A percentile compares a stretch with the other conserved stretches of the same genome.
These are phyloP conservation scores for Nepenthes alata DNA, from an alignment of 179 eudicot genomes.

Conservation along the genomic window DNA sequence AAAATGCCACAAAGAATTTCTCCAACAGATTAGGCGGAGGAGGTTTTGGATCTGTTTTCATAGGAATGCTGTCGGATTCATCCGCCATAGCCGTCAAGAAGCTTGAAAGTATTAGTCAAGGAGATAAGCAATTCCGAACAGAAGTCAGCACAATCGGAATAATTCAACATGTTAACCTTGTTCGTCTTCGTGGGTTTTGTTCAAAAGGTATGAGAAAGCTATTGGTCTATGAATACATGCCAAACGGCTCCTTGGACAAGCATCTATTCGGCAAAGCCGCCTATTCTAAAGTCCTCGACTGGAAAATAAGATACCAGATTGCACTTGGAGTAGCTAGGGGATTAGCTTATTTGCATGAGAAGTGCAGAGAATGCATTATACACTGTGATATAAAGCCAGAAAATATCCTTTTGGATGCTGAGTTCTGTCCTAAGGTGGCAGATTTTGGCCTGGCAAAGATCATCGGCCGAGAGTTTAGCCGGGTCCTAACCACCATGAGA, in stretches of 20 bases:
- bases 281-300: slow-evolving; percentile 15
- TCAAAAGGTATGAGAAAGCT: slow-evolving; percentile 31
- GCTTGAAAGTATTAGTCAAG: no score
- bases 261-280: slow-evolving; percentile 26
- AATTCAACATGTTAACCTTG: slow-evolving; percentile 55
- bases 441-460: no score
- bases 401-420: slow-evolving; percentile 24
- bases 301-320: slow-evolving; percentile 44
- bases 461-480: no score
- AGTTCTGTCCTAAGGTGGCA: no score
- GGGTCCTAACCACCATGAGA: no score
- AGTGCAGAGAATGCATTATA: slow-evolving; percentile 52
- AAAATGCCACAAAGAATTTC: no score
- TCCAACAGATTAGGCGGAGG: no score
- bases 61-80: no score
- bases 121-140: no score
- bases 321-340: slow-evolving; percentile 56
- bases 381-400: slow-evolving; percentile 72
- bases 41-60: no score
- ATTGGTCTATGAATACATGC: slow-evolving; percentile 56
- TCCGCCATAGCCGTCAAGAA: no score
- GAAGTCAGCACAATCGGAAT: no score
- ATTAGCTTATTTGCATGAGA: slow-evolving; percentile 48
- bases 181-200: slow-evolving; percentile 53
- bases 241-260: slow-evolving; percentile 41